These are phyloP conservation scores for Adansonia digitata DNA, from an alignment of 345 rosid species.

Conservation along the genomic window DNA sequence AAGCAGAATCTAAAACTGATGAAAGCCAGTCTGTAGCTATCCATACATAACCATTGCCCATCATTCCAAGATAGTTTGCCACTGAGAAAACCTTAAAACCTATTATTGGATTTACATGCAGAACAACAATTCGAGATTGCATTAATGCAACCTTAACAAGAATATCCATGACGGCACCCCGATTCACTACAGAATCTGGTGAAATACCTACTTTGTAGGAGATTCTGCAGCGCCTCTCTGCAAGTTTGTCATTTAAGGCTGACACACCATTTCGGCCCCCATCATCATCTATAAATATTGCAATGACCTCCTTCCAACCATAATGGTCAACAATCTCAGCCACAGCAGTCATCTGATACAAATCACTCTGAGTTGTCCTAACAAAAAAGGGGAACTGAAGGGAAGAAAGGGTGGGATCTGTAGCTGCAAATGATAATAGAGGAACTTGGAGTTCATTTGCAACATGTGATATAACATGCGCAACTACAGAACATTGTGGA, in stretches of 20 bases:
- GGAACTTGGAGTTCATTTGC: conserved; percentile 81
- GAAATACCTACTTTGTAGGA: conserved; percentile 62
- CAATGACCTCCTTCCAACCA: conserved; percentile 81
- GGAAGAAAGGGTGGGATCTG: conserved; percentile 81
- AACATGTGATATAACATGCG: conserved; percentile 61
- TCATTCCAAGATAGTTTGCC: conserved; percentile 79
- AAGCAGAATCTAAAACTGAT: conserved; percentile 48
- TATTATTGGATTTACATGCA: conserved; percentile 49
- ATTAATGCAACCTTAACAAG: conserved; percentile 72
- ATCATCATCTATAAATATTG: conserved; percentile 78
- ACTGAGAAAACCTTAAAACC: conserved; percentile 59
- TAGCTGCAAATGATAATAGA: conserved; percentile 76
- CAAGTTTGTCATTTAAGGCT: conserved; percentile 72
- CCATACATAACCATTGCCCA: conserved; percentile 94
- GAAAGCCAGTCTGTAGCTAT: conserved; percentile 93
- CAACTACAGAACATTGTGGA: conserved; percentile 83
- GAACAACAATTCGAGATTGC: conserved; percentile 74
- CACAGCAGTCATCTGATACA: conserved; percentile 78
- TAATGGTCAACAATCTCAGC: conserved; percentile 63
- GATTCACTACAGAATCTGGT: conserved; percentile 33
- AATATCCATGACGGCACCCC: conserved; percentile 49
- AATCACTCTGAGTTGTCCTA: conserved; percentile 72
- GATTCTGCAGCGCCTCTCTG: conserved; percentile 58
- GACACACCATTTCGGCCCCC: conserved; percentile 78
- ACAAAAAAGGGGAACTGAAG: conserved; percentile 84